A percentile compares a stretch with the other conserved stretches of the same genome.
Conservation (phyloP, 2,329 filamentous ascomycete genomes). For the Botrytis porri region DNA sequence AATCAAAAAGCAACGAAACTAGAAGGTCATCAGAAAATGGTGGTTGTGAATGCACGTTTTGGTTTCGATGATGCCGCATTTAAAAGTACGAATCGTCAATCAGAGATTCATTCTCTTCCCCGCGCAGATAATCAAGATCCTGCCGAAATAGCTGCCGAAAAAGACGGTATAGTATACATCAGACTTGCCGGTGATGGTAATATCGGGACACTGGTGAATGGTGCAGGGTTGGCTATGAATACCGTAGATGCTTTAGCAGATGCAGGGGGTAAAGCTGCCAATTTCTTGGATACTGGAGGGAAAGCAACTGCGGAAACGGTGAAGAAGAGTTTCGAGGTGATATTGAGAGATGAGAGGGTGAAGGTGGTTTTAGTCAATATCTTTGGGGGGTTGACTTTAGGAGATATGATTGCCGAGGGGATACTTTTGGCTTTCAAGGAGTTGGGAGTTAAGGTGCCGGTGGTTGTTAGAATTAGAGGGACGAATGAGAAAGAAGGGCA, state of each 20-base stretch:
- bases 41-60: constrained; percentile 54
- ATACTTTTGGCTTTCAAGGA: constrained; percentile 71
- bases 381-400: constrained; percentile 59
- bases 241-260: constrained; percentile 75
- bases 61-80: constrained; percentile 70
- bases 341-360: constrained; percentile 69
- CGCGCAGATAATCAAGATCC: constrained; percentile 50
- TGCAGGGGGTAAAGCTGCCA: constrained; percentile 67
- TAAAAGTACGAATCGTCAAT: constrained; percentile 58
- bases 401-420: constrained; percentile 78
- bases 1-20: neutral
- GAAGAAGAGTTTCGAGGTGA: constrained; percentile 69
- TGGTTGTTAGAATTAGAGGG: constrained; percentile 74
- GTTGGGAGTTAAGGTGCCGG: constrained; percentile 62
- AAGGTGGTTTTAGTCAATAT: constrained; percentile 71
- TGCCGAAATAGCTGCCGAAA: constrained; percentile 60
- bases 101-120: constrained; percentile 56
- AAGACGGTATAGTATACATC: constrained; percentile 76
- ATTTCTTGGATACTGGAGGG: constrained; percentile 87
- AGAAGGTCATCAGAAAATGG: constrained; percentile 40
- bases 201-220: constrained; percentile 84
- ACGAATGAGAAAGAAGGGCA: constrained; percentile 71
- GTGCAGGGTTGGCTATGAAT: constrained; percentile 87
- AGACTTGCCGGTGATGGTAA: constrained; percentile 55
- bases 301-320: constrained; percentile 84